Evolutionary conservation across 192 early-diverging fungal genomes (phyloP), one percentile per base, ranked within the genome.

Genomic region (Umbelopsis vinacea): DNA sequence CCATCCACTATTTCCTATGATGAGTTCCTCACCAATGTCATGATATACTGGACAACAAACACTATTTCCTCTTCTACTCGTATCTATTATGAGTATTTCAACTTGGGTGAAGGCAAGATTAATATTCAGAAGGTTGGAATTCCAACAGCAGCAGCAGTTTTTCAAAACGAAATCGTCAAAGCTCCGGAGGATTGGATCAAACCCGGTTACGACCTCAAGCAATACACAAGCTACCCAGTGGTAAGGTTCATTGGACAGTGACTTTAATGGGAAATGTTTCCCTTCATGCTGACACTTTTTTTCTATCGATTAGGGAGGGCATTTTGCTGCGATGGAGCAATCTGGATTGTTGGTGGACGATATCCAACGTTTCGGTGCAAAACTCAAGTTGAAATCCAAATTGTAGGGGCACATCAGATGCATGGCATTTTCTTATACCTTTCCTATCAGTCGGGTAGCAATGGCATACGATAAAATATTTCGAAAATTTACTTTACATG

Each of bases 241-340:
- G 50, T 68, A 52, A 73, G n/a, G 33, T 47, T 53, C 21, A 23
- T 46, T 12, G 26, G 52, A 2, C 26, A 48, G 14, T 19, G 6
- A 38, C 43, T 10, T 66, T 38, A 3, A 23, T 50, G 46, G n/a
- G 8, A 35, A 29, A 29, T 29, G 29, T 29, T 29, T 29, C 3
- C 3, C n/a, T 47, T 35, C 43, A 67, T 22, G 40, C 40, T 29
- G 40, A 43, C 40, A 22, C 24, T 43, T 14, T 48, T 15, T 9
- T 19, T 14, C 8, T 7, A n/a, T 38, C 71, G 29, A 37, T 1
- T 50, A 77, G 53, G 87, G 89, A 53, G 90, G 90, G 3, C 90
- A 91, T 52, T 91, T 91, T 75, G 81, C 87, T 17, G 88, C 86
- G 2, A 74, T 91, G 76, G 89, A 91, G 66, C 47, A 74, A 12